These are phyloP conservation scores for Daldinia sp. DNA, from an alignment of 2,329 filamentous ascomycete species.

Conservation along the genomic window DNA sequence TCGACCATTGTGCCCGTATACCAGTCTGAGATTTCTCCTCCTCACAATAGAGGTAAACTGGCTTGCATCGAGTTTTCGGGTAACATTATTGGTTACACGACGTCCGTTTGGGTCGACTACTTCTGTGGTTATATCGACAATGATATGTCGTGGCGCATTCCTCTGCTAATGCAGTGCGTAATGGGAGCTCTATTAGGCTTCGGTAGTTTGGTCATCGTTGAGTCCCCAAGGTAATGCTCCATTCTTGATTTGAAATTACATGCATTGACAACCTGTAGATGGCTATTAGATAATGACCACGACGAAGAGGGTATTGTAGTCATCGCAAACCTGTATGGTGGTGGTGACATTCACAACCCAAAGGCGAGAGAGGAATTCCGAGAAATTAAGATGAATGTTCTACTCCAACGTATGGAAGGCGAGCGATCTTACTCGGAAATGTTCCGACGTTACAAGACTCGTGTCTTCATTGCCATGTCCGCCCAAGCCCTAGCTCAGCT, in stretches of 20 bases:
- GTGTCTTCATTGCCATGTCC: conserved; percentile 98
- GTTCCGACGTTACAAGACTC: conserved; percentile 90
- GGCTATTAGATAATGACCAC: conserved; percentile 96
- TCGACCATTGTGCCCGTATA: conserved; percentile 94
- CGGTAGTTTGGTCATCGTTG: conserved; percentile 92
- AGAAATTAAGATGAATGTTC: conserved; percentile 98
- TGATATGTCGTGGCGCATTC: conserved; percentile 89
- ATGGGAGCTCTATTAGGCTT: conserved; percentile 88
- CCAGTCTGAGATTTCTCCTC: conserved; percentile 93
- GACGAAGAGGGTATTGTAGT: conserved; percentile 98
- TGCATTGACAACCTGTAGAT: conserved; percentile 63
- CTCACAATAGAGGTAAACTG: conserved; percentile 93
- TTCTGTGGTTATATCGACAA: conserved; percentile 90
- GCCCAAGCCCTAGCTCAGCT: conserved; percentile 94
- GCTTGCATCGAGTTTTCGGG: conserved; percentile 98
- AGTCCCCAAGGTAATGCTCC: conserved; percentile 80
- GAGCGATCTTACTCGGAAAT: conserved; percentile 92
- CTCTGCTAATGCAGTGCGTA: conserved; percentile 88
- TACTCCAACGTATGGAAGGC: conserved; percentile 92
- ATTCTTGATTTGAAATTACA: conserved; percentile 3
- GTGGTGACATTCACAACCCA: conserved; percentile 90
- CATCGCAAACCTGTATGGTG: conserved; percentile 96
- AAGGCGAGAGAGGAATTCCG: conserved; percentile 96
- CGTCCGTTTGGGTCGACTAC: conserved; percentile 98
- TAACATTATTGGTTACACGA: conserved; percentile 94